Evolutionary conservation across 495 filamentous ascomycete genomes (phyloP).

Genomic region (Penicillium paxilli): DNA sequence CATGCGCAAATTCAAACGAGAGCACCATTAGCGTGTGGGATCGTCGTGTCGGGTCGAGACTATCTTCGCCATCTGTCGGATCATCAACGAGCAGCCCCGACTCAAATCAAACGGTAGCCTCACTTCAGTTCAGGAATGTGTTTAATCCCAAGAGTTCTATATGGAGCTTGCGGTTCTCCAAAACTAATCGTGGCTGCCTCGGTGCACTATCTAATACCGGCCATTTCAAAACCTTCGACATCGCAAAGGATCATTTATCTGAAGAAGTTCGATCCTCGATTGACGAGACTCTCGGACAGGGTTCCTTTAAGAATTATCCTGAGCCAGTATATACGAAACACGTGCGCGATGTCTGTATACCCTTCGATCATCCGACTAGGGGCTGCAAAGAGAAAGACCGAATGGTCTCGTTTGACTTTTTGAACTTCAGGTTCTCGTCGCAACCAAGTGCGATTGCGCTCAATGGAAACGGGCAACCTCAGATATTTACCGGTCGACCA

Average conservation of each 20-base stretch:
- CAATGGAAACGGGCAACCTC: slow-evolving; percentile 65
- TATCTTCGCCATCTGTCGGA: slow-evolving; percentile 39
- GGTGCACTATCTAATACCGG: slow-evolving; percentile 77
- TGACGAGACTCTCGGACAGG: slow-evolving; percentile 41
- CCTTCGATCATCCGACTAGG: slow-evolving; percentile 44
- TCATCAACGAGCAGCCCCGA: slow-evolving; percentile 33
- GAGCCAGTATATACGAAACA: slow-evolving; percentile 49
- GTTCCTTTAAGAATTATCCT: slow-evolving; percentile 40
- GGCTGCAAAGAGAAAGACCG: slow-evolving; percentile 56
- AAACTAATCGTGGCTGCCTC: slow-evolving; percentile 69
- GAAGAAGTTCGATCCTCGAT: slow-evolving; percentile 43
- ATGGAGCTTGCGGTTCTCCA: slow-evolving; percentile 78
- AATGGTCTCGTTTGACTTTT: slow-evolving; percentile 86
- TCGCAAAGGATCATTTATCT: slow-evolving; percentile 58
- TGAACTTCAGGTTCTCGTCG: slow-evolving; percentile 60
- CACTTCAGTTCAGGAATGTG: slow-evolving; percentile 67
- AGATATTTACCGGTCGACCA: slow-evolving; percentile 61
- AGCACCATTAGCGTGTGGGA: slow-evolving; percentile 85
- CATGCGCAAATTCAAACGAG: slow-evolving; percentile 70
- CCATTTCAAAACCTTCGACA: slow-evolving; percentile 72
- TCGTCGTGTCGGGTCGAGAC: slow-evolving; percentile 62
- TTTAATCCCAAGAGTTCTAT: slow-evolving; percentile 62
- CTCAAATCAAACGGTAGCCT: slow-evolving; percentile 43
- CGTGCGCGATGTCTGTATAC: slow-evolving; percentile 46
- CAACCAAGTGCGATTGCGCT: slow-evolving; percentile 68